Conservation (phyloP, 768 basidiomycete species). For the Serpula lacrymans region DNA sequence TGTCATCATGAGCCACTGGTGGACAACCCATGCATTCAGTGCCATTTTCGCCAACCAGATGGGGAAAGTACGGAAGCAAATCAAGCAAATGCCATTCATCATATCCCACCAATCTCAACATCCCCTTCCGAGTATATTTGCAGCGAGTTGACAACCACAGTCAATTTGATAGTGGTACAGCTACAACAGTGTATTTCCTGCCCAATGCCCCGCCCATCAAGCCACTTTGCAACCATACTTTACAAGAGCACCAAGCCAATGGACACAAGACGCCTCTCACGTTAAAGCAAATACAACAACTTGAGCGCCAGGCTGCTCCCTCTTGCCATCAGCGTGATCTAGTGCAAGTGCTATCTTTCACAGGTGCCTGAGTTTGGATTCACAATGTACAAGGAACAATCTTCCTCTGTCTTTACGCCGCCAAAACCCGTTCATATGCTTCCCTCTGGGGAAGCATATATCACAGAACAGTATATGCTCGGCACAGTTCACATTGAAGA, state of each 20-base stretch:
- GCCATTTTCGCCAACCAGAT: constrained; percentile 6
- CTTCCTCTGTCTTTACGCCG: constrained; percentile 12
- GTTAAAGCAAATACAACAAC: constrained; percentile 17
- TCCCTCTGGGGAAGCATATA: constrained; percentile 21
- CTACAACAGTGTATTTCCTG: constrained; percentile 30
- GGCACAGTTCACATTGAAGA: constrained; percentile 34
- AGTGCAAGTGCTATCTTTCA: constrained; percentile 24
- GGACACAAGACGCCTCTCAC: constrained; percentile 22
- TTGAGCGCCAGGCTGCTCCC: constrained; percentile 10
- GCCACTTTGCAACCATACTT: constrained; percentile 10
- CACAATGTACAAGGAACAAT: constrained; percentile 16
- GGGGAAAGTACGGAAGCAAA: not conserved
- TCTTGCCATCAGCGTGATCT: constrained; percentile 8
- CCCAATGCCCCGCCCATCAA: constrained; percentile 15
- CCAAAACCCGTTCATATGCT: constrained; percentile 22
- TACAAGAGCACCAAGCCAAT: constrained; percentile 17
- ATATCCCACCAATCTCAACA: constrained; percentile 33
- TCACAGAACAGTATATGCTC: constrained; percentile 32
- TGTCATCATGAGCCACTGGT: constrained; percentile 39
- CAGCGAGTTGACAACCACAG: constrained; percentile 34
- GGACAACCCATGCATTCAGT: constrained; percentile 16
- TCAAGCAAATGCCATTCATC: constrained; percentile 25
- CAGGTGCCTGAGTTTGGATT: constrained; percentile 28
- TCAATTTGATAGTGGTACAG: constrained; percentile 34
- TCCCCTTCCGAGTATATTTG: constrained; percentile 33